A percentile compares a stretch with the other conserved stretches of the same genome.
Conservation (phyloP, 805 yeast species). For the Zygotorulaspora danielsina region DNA sequence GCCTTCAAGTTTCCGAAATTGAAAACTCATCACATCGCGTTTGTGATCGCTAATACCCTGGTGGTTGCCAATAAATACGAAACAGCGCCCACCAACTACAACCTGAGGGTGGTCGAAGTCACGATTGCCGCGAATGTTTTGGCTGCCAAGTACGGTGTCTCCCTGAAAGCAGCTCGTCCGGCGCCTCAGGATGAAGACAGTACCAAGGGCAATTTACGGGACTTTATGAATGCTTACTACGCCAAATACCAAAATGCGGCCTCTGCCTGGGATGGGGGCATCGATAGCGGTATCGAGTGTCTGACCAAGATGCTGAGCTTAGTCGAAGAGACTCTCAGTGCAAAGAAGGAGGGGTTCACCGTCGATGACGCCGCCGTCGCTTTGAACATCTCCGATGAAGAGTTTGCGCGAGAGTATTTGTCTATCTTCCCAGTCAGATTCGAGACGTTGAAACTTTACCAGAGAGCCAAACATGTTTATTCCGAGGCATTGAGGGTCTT, state of each 20-base stretch:
- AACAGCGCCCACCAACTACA: constrained; percentile 66
- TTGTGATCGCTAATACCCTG: constrained; percentile 61
- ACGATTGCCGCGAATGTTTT: constrained; percentile 60
- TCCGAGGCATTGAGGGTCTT: constrained; percentile 58
- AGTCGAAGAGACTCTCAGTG: constrained; percentile 42
- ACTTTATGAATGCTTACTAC: constrained; percentile 53
- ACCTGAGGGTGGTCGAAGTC: constrained; percentile 67
- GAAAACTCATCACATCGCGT: constrained; percentile 42
- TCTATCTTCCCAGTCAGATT: constrained; percentile 54
- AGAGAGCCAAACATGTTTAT: constrained; percentile 59
- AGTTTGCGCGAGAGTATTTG: constrained; percentile 45
- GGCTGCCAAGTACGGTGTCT: constrained; percentile 45
- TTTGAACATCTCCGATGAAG: constrained; percentile 41
- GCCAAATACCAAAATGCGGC: constrained; percentile 23
- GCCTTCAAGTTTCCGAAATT: constrained; percentile 51
- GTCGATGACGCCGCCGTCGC: constrained; percentile 44
- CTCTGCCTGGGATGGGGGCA: constrained; percentile 46
- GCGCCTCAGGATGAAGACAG: constrained; percentile 43
- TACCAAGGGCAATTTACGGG: constrained; percentile 55
- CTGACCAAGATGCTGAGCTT: constrained; percentile 41
- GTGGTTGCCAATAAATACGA: constrained; percentile 61
- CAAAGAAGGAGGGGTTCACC: constrained; percentile 46
- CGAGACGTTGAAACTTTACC: constrained; percentile 50
- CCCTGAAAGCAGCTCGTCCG: constrained; percentile 30
- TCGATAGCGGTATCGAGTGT: constrained; percentile 40